A percentile compares a stretch with the other conserved stretches of the same genome.
These are phyloP conservation scores for Daldinia bambusicola DNA, from an alignment of 495 filamentous ascomycete species.

Conservation along the genomic window DNA sequence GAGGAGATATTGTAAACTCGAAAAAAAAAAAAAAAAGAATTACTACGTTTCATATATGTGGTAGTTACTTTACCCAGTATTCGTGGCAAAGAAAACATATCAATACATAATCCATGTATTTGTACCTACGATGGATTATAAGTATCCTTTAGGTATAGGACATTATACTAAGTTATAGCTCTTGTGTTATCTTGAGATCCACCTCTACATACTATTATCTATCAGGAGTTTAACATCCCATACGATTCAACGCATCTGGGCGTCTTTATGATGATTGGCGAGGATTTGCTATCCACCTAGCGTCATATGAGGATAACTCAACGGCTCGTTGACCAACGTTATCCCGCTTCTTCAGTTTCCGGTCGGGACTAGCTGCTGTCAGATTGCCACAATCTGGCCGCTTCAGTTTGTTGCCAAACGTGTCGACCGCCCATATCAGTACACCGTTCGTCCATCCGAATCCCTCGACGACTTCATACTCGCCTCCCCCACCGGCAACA, in stretches of 20 bases:
- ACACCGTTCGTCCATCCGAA: constrained; percentile 65
- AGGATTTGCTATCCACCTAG: constrained; percentile 55
- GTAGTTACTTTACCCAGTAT: not conserved
- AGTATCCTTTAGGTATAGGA: not conserved
- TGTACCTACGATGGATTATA: not conserved
- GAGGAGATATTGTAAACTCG: too few species aligned
- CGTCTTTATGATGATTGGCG: constrained; percentile 2
- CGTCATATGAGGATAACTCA: constrained; percentile 54
- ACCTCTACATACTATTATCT: not conserved
- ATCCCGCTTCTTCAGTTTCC: constrained; percentile 33
- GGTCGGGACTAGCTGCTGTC: constrained; percentile 48
- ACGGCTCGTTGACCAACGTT: constrained; percentile 49
- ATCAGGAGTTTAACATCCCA: not conserved
- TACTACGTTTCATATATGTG: not conserved
- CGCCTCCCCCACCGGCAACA: constrained; percentile 59
- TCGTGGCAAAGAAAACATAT: not conserved
- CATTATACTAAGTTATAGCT: not conserved
- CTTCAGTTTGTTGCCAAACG: constrained; percentile 54
- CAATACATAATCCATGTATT: not conserved
- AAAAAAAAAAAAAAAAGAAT: too few species aligned
- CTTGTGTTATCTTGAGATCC: not conserved
- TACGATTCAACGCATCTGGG: not conserved
- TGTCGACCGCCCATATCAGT: constrained; percentile 60
- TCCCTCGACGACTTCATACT: constrained; percentile 63
- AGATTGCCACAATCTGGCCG: constrained; percentile 58